These are phyloP conservation scores for Eucalyptus regnans DNA, from an alignment of 345 rosid genomes.

Conservation along the genomic window DNA sequence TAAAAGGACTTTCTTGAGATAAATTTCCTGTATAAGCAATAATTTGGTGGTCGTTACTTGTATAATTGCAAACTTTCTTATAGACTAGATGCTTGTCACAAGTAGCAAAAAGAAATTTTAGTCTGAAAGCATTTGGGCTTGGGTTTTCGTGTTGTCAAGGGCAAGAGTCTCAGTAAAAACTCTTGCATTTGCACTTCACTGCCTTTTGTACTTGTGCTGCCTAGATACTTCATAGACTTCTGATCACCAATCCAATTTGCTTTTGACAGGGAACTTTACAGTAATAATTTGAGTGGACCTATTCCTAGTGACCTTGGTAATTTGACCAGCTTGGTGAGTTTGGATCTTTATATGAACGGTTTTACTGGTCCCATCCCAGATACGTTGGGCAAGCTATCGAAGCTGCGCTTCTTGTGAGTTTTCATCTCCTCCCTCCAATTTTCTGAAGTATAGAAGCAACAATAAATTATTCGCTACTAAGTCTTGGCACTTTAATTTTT, in stretches of 20 bases:
- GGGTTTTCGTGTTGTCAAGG: neutral
- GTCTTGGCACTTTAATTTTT: neutral
- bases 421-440: neutral
- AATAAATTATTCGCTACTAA: neutral
- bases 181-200: neutral
- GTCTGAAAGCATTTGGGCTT: neutral
- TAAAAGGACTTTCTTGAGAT: neutral
- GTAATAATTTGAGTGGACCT: conserved; percentile 84
- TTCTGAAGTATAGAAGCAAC: neutral
- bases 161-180: neutral
- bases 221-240: neutral
- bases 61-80: neutral
- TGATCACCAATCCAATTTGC: neutral
- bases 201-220: neutral
- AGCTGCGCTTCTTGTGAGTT: conserved; percentile 90
- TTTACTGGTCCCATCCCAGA: conserved; percentile 89
- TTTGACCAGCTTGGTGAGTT: conserved; percentile 88
- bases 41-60: neutral
- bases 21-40: neutral
- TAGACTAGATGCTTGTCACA: neutral
- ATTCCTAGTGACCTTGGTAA: conserved; percentile 95
- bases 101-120: neutral
- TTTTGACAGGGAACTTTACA: conserved; percentile 82
- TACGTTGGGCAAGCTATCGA: conserved; percentile 77
- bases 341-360: conserved; percentile 96